Base-by-base conservation (phyloP, 2,329 filamentous ascomycete species). In the Xylaria sp. region DNA sequence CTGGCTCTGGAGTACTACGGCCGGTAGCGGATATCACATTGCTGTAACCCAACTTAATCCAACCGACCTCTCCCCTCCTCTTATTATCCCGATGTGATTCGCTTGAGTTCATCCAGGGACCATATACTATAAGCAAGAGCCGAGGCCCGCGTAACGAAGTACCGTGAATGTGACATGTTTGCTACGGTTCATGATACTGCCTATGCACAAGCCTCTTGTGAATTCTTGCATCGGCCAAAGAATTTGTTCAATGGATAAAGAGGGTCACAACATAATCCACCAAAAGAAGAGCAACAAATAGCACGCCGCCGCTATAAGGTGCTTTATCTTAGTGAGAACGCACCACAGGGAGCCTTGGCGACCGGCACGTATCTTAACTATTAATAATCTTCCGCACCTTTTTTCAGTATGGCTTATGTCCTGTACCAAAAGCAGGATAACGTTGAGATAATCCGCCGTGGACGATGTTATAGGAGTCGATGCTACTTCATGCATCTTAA, bases 401-500 rank as follows among this genome's bases (percentile, higher is more conserved):
- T 27, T 27, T 53, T 29, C 13, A 33, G 29, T 20, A 13, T 20
- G 11, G 3, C n/a, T 33, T 36, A 49, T 5, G n/a, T 36, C 20
- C 17, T 50, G 56, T n/a, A 17, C 13, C 29, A 17, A 22, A 9
- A 55, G 15, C 20, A 56, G 22, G 42, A 49, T 56, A 49, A 39
- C 33, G n/a, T 44, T 2, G 27, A 50, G 10, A 2, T 39, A 20
- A 17, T 39, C 36, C 22, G 11, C 31, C 17, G 13, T 17, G 17
- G 31, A 42, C 42, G 22, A 29, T 25, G 31, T 54, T 25, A 9
- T 31, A 42, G 33, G n/a, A 33, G 20, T 38, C n/a, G 25, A 53
- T 45, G 27, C 49, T 47, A 54, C 59, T 27, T 25, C 29, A 27
- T 44, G n/a, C 38, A 44, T 22, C 45, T 60, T 7, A 22, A 39